Conservation (phyloP, 805 yeast species). For the Candida railenensis region DNA sequence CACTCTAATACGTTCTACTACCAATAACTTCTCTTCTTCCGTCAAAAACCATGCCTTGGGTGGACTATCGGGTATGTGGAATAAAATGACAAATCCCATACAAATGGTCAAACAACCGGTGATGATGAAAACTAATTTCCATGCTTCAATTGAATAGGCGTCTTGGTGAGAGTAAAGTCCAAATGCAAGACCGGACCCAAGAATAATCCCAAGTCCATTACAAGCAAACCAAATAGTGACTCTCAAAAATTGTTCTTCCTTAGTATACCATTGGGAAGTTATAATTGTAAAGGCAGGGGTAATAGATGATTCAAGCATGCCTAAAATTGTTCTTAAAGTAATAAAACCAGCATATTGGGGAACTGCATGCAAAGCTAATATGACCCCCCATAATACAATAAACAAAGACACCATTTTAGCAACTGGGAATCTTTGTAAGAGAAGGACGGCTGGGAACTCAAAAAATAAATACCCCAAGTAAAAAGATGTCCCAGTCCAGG, state of each 20-base stretch:
- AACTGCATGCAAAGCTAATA: slow-evolving; percentile 54
- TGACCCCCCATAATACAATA: slow-evolving; percentile 61
- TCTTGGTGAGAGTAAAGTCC: slow-evolving; percentile 11
- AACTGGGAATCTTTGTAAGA: slow-evolving; percentile 57
- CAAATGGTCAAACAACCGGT: slow-evolving; percentile 41
- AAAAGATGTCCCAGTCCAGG: slow-evolving; percentile 40
- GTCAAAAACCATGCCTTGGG: slow-evolving; percentile 41
- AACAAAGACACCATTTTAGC: slow-evolving; percentile 48
- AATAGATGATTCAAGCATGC: slow-evolving; percentile 36
- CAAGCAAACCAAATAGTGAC: slow-evolving; percentile 36
- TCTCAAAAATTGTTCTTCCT: slow-evolving; percentile 34
- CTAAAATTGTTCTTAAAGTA: slow-evolving; percentile 38
- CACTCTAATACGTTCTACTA: slow-evolving; percentile 51
- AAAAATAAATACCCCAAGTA: slow-evolving; percentile 61
- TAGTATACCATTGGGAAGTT: slow-evolving; percentile 33
- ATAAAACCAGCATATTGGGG: slow-evolving; percentile 43
- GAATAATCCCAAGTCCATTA: slow-evolving; percentile 33
- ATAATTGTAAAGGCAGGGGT: slow-evolving; percentile 43
- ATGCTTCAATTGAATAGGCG: slow-evolving; percentile 19
- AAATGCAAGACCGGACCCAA: slow-evolving; percentile 22
- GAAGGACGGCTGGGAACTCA: slow-evolving; percentile 46
- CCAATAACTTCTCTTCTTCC: slow-evolving; percentile 31
- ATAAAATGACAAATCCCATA: slow-evolving; percentile 25
- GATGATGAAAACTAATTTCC: slow-evolving; percentile 45
- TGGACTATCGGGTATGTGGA: slow-evolving; percentile 30